Evolutionary conservation across 2,329 filamentous ascomycete species (phyloP), one percentile per base, ranked within the genome.

Genomic region (Thielaviopsis populi): DNA sequence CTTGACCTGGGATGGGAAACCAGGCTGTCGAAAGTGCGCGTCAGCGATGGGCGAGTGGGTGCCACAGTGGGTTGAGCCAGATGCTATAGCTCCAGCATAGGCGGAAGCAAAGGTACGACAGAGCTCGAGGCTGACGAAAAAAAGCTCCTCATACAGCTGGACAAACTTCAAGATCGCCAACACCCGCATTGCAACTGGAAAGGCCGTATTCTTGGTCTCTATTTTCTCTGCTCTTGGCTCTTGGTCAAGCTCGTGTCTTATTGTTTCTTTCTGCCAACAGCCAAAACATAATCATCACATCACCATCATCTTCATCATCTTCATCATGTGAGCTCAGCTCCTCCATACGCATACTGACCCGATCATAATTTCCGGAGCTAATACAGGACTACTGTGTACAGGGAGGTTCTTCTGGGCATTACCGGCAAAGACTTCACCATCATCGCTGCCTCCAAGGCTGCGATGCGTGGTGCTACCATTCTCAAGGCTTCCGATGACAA

Each of bases 381-480:
- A 54, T 19, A 56, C 4, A 56, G 17, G 37, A 15, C 54, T 59
- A 40, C 50, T 27, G 22, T 41, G 59, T 60, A 33, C 67, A 97
- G 91, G 94, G 94, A 99, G 85, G 89, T 97, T 75, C 83, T 99
- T 74, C 83, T 99, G 70, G 94, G 94, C 73, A 96, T 99, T 76
- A 96, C 92, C 66, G 95, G 94, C 80, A 96, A 96, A 81, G 95
- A 99, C 83, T 99, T 96, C 76, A 95, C 91, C 79, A 85, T 99
- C 82, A 86, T 99, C 75, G 94, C 91, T 72, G 89, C 94, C 71
- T 97, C 91, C 68, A 97, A 99, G 81, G 94, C 94, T 73, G 89
- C 91, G 71, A 97, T 97, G 91, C 86, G 94, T 79, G 94, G 94
- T 72, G 89, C 91, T 68, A 96, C 92, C 66, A 88, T 99, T 75